Percentiles rank a stretch among this genome's conserved stretches.
Evolutionary conservation across 768 basidiomycete species (phyloP).

Genomic region (Leucosporidium yakuticum): DNA sequence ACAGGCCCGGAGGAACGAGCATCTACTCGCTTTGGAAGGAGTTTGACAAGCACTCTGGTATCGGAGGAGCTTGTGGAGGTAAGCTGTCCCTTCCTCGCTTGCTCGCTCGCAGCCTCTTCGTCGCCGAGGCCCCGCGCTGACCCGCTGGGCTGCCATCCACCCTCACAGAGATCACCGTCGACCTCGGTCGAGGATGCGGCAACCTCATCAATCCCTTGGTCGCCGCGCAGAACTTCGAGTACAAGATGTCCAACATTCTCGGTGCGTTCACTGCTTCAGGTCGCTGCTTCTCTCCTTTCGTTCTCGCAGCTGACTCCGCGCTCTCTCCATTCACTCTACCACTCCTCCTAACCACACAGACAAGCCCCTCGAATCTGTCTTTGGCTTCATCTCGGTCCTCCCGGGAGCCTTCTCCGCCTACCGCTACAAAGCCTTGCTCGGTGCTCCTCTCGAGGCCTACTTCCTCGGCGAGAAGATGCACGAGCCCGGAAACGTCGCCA

Average conservation of each 20-base stretch:
- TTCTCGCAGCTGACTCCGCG: no score
- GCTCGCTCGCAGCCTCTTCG: neutral
- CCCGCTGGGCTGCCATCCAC: constrained; percentile 62
- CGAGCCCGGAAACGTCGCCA: neutral
- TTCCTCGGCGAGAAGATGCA: constrained; percentile 80
- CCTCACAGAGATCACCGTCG: constrained; percentile 53
- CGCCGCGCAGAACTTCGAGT: constrained; percentile 93
- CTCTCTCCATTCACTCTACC: neutral
- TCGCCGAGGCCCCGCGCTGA: neutral
- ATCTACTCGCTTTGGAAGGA: constrained; percentile 85
- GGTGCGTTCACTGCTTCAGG: neutral
- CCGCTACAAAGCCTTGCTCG: constrained; percentile 62
- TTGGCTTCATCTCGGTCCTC: constrained; percentile 90
- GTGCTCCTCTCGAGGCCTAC: constrained; percentile 84
- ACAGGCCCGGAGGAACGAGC: no score
- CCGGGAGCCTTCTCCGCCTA: constrained; percentile 92
- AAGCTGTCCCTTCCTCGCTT: neutral
- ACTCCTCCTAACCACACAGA: constrained; percentile 30
- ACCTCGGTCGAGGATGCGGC: constrained; percentile 65
- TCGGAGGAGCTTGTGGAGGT: constrained; percentile 55
- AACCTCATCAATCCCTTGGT: constrained; percentile 65
- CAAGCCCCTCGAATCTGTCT: constrained; percentile 58
- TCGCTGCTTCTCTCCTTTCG: neutral
- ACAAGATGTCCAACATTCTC: constrained; percentile 57
- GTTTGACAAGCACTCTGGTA: constrained; percentile 53